Evolutionary conservation across 306 rosid species (phyloP).

Genomic region (Castanea crenata): DNA sequence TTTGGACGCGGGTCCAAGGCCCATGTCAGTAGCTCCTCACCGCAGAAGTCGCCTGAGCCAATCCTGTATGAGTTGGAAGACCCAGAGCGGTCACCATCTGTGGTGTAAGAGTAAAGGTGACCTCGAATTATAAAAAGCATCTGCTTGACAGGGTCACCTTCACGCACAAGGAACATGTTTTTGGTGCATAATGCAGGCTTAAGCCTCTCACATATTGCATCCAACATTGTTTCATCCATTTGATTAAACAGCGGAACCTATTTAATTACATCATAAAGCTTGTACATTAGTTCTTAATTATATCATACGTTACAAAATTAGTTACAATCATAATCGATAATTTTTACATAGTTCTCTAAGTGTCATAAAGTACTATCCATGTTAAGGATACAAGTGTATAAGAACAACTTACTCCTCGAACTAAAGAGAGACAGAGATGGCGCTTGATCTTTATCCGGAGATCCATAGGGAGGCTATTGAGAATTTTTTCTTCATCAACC

Average conservation of each 20-base stretch:
- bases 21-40: constrained; percentile 92
- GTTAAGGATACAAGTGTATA: too few species aligned
- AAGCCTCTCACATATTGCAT: constrained; percentile 90
- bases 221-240: constrained; percentile 98
- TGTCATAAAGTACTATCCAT: too few species aligned
- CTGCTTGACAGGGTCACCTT: constrained; percentile 89
- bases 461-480: constrained; percentile 72
- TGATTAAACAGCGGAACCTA: constrained; percentile 85
- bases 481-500: constrained; percentile 79
- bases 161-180: constrained; percentile 71
- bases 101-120: constrained; percentile 83
- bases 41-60: constrained; percentile 89
- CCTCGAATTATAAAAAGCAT: constrained; percentile 94
- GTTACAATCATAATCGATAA: too few species aligned
- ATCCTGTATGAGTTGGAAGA: constrained; percentile 81
- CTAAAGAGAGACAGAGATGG: constrained; percentile 89
- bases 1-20: constrained; percentile 79
- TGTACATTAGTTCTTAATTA: too few species aligned
- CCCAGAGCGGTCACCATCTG: constrained; percentile 83
- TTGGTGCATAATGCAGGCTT: constrained; percentile 86
- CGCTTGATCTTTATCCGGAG: constrained; percentile 91
- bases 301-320: too few species aligned
- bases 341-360: too few species aligned
- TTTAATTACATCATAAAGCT: too few species aligned
- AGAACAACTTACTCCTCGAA: constrained; percentile 63